Evolutionary conservation across 352 stramenopile genomes (phyloP).

Genomic region (Phytophthora uliginosa): DNA sequence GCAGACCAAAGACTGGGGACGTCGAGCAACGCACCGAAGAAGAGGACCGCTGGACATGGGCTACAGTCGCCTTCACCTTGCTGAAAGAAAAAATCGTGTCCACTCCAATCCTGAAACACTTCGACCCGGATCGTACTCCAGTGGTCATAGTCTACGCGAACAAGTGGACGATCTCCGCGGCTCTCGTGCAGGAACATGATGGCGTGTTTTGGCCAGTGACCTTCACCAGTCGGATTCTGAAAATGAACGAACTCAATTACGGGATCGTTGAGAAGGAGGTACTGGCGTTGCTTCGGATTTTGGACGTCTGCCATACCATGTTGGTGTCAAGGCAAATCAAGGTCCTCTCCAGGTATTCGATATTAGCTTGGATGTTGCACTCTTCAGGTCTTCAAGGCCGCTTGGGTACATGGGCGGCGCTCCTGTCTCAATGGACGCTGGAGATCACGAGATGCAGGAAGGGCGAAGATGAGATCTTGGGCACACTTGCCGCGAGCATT

Average conservation of each 20-base stretch:
- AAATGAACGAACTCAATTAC: no score
- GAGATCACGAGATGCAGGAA: background rate
- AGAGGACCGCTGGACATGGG: no score
- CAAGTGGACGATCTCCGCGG: no score
- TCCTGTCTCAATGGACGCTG: background rate
- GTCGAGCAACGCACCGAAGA: no score
- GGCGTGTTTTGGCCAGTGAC: no score
- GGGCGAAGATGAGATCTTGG: background rate
- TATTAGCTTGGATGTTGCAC: background rate
- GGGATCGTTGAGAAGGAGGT: no score
- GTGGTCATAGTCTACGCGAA: slow-evolving; percentile 19
- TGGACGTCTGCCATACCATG: background rate
- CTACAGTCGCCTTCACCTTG: no score
- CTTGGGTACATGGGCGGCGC: background rate
- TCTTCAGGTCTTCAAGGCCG: background rate
- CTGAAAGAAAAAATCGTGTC: background rate
- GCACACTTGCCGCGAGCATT: background rate
- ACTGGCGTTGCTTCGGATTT: background rate
- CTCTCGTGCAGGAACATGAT: no score
- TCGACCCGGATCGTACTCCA: slow-evolving; percentile 7
- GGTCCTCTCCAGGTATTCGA: background rate
- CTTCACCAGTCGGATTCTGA: no score
- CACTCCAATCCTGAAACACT: slow-evolving; percentile 18
- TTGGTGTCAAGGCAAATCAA: background rate
- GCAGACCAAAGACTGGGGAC: no score